Evolutionary conservation across 352 stramenopile genomes (phyloP).

Genomic region (Phytophthora podocarpi): DNA sequence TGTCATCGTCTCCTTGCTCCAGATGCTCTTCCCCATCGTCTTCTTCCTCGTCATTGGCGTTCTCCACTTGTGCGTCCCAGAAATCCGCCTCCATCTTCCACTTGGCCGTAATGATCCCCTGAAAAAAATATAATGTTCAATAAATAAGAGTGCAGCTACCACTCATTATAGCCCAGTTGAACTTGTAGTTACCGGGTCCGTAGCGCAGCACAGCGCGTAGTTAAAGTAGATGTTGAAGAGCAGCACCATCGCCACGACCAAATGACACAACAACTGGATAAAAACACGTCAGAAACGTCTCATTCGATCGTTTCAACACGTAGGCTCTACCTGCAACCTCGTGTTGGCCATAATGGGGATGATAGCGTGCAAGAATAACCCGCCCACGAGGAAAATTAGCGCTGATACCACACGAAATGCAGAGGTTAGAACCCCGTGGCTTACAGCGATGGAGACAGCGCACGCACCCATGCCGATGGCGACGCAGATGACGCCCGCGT

Average conservation of each 20-base stretch:
- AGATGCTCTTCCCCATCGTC: slow-evolving; percentile 8
- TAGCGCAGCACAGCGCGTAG: slow-evolving; percentile 68
- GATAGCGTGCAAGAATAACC: slow-evolving; percentile 55
- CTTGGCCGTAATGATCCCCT: slow-evolving; percentile 36
- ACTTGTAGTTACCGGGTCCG: slow-evolving; percentile 44
- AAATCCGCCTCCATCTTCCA: slow-evolving; percentile 20
- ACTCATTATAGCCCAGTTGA: no score
- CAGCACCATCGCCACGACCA: slow-evolving; percentile 36
- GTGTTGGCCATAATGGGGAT: slow-evolving; percentile 55
- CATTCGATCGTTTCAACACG: not conserved
- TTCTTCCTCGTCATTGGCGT: slow-evolving; percentile 22
- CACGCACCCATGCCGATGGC: slow-evolving; percentile 48
- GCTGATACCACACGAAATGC: slow-evolving; percentile 13
- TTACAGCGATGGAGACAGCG: not conserved
- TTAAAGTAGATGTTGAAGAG: slow-evolving; percentile 81
- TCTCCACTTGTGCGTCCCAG: slow-evolving; percentile 23
- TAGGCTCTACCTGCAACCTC: slow-evolving; percentile 35
- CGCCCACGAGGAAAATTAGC: slow-evolving; percentile 50
- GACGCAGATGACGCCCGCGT: slow-evolving; percentile 48
- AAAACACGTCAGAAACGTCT: not conserved
- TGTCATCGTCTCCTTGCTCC: slow-evolving; percentile 12
- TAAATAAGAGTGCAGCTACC: slow-evolving; percentile 5
- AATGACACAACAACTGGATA: slow-evolving; percentile 39
- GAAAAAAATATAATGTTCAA: not conserved
- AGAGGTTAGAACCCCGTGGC: not conserved